A percentile compares a stretch with the other conserved stretches of the same genome.
These are phyloP conservation scores for Phytophthora uliginosa DNA, from an alignment of 352 stramenopile species.

Conservation along the genomic window DNA sequence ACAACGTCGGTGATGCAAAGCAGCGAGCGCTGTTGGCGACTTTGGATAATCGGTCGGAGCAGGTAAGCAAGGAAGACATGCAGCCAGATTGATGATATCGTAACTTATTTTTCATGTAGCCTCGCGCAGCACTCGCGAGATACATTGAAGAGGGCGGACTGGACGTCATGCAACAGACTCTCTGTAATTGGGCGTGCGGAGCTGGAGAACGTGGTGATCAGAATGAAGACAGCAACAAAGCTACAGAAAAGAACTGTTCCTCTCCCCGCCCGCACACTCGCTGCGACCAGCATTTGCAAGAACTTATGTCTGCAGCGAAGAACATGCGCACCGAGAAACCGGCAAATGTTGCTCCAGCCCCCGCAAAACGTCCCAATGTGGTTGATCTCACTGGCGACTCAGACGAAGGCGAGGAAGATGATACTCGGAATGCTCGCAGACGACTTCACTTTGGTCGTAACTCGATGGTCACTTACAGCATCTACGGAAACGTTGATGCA, in stretches of 20 bases:
- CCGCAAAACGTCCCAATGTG: not conserved
- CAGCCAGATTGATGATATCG: not conserved
- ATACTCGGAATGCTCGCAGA: not conserved
- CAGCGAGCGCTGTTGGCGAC: not conserved
- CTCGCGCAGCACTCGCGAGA: slow-evolving; percentile 12
- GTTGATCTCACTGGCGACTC: slow-evolving; percentile 16
- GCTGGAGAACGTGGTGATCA: not conserved
- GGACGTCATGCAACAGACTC: slow-evolving; percentile 3
- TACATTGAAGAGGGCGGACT: slow-evolving; percentile 25
- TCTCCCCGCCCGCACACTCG: not conserved
- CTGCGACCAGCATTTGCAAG: slow-evolving; percentile 13
- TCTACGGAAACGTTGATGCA: slow-evolving; percentile 4
- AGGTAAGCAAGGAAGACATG: slow-evolving; percentile 9
- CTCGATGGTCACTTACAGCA: slow-evolving; percentile 13
- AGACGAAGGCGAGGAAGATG: not conserved
- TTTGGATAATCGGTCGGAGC: slow-evolving; percentile 11
- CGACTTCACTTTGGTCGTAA: slow-evolving; percentile 19
- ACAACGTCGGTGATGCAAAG: slow-evolving; percentile 8
- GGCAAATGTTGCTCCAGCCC: not conserved
- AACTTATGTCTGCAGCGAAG: slow-evolving; percentile 8
- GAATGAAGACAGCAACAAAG: not conserved
- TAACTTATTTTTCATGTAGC: slow-evolving; percentile 14
- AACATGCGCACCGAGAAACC: not conserved
- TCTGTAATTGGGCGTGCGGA: slow-evolving; percentile 1
- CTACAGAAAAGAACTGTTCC: not conserved